Conservation (phyloP, 768 basidiomycete genomes). For the Pseudohyphozyma bogoriensis region DNA sequence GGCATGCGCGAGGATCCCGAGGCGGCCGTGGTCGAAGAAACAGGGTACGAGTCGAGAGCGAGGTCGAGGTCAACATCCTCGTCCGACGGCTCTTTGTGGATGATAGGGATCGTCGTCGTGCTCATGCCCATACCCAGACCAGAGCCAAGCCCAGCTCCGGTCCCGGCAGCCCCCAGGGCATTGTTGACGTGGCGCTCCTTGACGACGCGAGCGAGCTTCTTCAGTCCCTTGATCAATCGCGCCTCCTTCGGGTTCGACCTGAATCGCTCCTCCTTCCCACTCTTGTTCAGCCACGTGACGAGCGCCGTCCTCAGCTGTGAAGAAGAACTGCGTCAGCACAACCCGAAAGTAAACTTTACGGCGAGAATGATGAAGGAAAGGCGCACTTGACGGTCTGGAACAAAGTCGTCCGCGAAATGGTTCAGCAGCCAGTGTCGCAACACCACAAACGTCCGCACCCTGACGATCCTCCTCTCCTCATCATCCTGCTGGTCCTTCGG, state of each 20-base stretch:
- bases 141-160: neutral
- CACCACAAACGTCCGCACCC: constrained; percentile 80
- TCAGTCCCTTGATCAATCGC: constrained; percentile 67
- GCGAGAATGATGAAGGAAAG: too few relatives aligned
- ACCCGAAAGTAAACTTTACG: too few relatives aligned
- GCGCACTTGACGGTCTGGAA: constrained; percentile 56
- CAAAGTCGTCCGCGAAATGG: constrained; percentile 80
- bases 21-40: neutral
- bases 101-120: neutral
- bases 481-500: constrained; percentile 50
- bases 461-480: constrained; percentile 61
- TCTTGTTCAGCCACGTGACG: constrained; percentile 70
- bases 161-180: neutral
- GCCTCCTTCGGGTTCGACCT: constrained; percentile 55
- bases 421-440: constrained; percentile 83
- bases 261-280: constrained; percentile 56
- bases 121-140: neutral
- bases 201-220: constrained; percentile 73
- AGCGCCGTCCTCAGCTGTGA: constrained; percentile 61
- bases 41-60: neutral
- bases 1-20: neutral
- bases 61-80: constrained; percentile 33
- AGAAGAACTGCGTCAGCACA: too few relatives aligned
- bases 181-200: constrained; percentile 42
- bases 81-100: constrained; percentile 4